Evolutionary conservation across 805 yeast species (phyloP).

Genomic region (Sporopachydermia lactativora): DNA sequence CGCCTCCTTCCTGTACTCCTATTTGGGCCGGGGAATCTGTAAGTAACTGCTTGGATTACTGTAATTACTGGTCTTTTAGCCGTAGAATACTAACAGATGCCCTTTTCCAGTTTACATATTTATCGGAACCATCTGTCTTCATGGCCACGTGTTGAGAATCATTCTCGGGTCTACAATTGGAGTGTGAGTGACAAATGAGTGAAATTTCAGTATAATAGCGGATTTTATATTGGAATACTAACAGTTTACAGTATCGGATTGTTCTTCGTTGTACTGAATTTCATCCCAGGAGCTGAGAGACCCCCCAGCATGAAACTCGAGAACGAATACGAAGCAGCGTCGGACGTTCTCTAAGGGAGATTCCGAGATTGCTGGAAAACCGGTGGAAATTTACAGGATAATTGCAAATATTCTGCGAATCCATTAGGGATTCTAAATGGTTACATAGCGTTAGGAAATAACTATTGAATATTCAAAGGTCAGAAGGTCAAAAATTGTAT

Average conservation of each 20-base stretch:
- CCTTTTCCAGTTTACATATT: not conserved
- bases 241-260: not conserved
- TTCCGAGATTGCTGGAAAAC: too few species aligned
- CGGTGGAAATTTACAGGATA: too few species aligned
- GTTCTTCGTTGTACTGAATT: not conserved
- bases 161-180: not conserved
- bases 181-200: not conserved
- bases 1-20: constrained; percentile 55
- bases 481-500: too few species aligned
- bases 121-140: constrained; percentile 1
- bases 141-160: constrained; percentile 1
- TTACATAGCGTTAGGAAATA: too few species aligned
- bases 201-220: not conserved
- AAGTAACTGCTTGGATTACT: constrained; percentile 12
- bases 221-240: not conserved
- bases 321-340: constrained; percentile 1
- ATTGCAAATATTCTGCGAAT: too few species aligned
- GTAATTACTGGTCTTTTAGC: too few species aligned
- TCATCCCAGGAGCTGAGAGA: not conserved
- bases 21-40: constrained; percentile 38
- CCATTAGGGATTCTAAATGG: too few species aligned
- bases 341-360: not conserved
- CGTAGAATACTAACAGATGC: too few species aligned
- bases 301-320: not conserved
- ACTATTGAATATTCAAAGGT: too few species aligned